These are phyloP conservation scores for Hyphopichia khmerensis DNA, from an alignment of 1,139 yeast species.

Conservation along the genomic window DNA sequence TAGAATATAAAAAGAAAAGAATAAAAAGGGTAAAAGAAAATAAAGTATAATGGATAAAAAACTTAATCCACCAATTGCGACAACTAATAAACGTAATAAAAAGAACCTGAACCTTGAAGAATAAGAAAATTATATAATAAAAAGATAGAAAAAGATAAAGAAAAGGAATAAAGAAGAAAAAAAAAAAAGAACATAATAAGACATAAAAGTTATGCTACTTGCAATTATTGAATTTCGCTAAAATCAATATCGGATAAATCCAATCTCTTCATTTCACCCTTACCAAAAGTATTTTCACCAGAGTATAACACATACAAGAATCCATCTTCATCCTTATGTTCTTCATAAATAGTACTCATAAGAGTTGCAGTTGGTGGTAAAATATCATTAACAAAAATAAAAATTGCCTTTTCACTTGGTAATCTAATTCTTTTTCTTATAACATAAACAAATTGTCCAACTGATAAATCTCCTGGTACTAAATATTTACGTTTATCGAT, in stretches of 20 bases:
- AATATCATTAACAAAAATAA: slow-evolving; percentile 93
- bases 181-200: not conserved
- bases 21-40: not conserved
- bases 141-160: too few species aligned
- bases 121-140: too few species aligned
- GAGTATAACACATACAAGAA: slow-evolving; percentile 90
- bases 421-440: slow-evolving; percentile 93
- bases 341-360: slow-evolving; percentile 91
- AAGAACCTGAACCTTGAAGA: too few species aligned
- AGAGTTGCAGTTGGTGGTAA: slow-evolving; percentile 97
- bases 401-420: slow-evolving; percentile 97
- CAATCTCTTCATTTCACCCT: slow-evolving; percentile 22
- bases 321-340: slow-evolving; percentile 97
- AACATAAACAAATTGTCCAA: slow-evolving; percentile 97
- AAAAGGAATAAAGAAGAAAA: too few species aligned
- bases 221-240: slow-evolving; percentile 1
- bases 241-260: slow-evolving; percentile 10
- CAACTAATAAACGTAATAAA: too few species aligned
- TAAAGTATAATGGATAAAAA: too few species aligned
- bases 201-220: not conserved
- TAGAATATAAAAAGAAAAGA: not conserved
- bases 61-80: too few species aligned
- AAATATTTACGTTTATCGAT: slow-evolving; percentile 95
- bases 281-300: slow-evolving; percentile 83
- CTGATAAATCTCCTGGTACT: slow-evolving; percentile 94